A percentile compares a stretch with the other conserved stretches of the same genome.
Evolutionary conservation across 2,329 filamentous ascomycete genomes (phyloP).

Genomic region (Furcasterigmium furcatum): DNA sequence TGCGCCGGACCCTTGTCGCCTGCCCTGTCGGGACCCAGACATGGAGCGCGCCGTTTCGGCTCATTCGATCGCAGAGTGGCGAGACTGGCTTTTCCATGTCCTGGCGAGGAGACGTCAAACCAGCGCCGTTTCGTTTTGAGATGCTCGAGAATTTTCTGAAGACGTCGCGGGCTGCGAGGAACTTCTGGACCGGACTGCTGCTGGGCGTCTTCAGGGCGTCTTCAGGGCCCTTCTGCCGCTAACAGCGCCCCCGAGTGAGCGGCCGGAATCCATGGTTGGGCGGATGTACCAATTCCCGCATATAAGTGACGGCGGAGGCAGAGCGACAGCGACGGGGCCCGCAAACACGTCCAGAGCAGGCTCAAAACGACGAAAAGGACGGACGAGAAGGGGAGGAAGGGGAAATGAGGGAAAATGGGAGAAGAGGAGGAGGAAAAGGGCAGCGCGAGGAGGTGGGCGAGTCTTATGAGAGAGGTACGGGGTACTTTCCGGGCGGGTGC

Average conservation of each 20-base stretch:
- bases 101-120: not conserved
- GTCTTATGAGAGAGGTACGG: conserved; percentile 15
- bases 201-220: no score
- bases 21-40: not conserved
- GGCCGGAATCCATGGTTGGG: not conserved
- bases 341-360: not conserved
- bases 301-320: not conserved
- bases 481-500: conserved; percentile 1
- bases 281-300: not conserved
- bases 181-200: no score
- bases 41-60: conserved; percentile 1
- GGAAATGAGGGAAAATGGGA: conserved; percentile 6
- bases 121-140: not conserved
- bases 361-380: conserved; percentile 5
- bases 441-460: conserved; percentile 23
- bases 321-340: not conserved
- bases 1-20: conserved; percentile 1
- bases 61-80: not conserved
- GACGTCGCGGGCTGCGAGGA: no score
- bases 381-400: not conserved
- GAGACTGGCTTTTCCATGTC: not conserved
- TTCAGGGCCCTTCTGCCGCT: no score
- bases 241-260: no score
- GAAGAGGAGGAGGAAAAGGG: conserved; percentile 15
- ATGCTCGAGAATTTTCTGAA: no score